Evolutionary conservation across 371 early-diverging fungal species (phyloP).

Genomic region (Mucor plumbeus): DNA sequence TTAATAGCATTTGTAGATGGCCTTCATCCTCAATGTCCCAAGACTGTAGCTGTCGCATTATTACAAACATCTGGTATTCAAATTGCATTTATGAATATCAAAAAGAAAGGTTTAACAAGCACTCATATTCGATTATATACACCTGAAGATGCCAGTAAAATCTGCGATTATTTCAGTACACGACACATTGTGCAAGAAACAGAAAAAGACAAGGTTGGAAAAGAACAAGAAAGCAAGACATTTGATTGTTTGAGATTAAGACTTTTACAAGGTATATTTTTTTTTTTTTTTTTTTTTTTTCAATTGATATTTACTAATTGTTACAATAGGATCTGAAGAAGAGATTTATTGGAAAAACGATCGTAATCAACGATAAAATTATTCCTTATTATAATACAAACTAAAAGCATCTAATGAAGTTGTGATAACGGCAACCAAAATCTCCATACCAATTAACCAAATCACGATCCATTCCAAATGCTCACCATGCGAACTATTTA

Average conservation of each 20-base stretch:
- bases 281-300: neutral
- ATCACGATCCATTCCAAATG: conserved; percentile 87
- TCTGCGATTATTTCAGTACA: conserved; percentile 32
- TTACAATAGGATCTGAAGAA: conserved; percentile 29
- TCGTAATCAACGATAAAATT: neutral
- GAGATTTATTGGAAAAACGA: conserved; percentile 40
- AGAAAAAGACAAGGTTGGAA: conserved; percentile 34
- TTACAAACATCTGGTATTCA: conserved; percentile 37
- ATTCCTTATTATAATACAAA: conserved; percentile 62
- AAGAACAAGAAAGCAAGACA: neutral
- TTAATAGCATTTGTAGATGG: conserved; percentile 36
- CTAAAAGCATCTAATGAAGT: conserved; percentile 76
- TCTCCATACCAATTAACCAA: conserved; percentile 81
- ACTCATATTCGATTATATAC: conserved; percentile 38
- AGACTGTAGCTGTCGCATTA: conserved; percentile 27
- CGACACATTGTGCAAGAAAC: conserved; percentile 29
- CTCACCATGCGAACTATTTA: conserved; percentile 73
- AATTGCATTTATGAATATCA: conserved; percentile 36
- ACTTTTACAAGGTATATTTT: conserved; percentile 15
- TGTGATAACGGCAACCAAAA: conserved; percentile 79
- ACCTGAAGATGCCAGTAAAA: conserved; percentile 32
- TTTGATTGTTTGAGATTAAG: conserved; percentile 16
- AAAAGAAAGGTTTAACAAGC: conserved; percentile 34
- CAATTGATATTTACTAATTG: neutral
- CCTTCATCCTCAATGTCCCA: conserved; percentile 37